phyloP scores from a whole-genome alignment of 2,329 filamentous ascomycete genomes.

The Rhinocladiella mackenziei region DNA sequence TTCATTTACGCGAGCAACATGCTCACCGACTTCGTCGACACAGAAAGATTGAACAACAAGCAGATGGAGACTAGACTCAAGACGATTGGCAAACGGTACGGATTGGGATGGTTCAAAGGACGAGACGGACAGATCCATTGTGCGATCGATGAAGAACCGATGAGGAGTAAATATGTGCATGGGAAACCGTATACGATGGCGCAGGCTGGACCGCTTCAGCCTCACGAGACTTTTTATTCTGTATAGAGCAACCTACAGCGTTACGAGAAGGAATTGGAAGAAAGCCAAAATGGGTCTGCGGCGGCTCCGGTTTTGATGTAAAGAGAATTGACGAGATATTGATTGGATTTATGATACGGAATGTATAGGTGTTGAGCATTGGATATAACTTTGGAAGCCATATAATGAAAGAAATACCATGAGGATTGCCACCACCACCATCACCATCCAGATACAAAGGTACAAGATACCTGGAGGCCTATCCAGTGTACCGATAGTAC shows the following conservation, averaged over 20 bases:
- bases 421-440: too few species aligned
- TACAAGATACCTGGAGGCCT: too few species aligned
- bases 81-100: constrained; percentile 63
- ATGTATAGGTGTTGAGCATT: too few species aligned
- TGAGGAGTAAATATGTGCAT: constrained; percentile 63
- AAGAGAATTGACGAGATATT: neutral
- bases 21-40: constrained; percentile 70
- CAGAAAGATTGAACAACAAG: constrained; percentile 57
- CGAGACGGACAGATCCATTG: constrained; percentile 70
- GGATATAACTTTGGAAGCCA: too few species aligned
- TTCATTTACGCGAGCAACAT: constrained; percentile 79
- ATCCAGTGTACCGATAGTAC: too few species aligned
- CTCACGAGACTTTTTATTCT: constrained; percentile 22
- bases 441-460: too few species aligned
- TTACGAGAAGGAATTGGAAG: constrained; percentile 8
- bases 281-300: neutral
- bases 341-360: too few species aligned
- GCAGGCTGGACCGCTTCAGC: constrained; percentile 27
- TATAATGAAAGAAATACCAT: too few species aligned
- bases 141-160: constrained; percentile 72
- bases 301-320: neutral
- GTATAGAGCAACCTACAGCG: constrained; percentile 12
- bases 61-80: constrained; percentile 62
- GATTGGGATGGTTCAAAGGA: constrained; percentile 71
- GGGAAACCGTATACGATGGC: constrained; percentile 42